A percentile compares a stretch with the other conserved stretches of the same genome.
Evolutionary conservation across 106 monocot genomes (phyloP).

Genomic region (Dactylorhiza incarnata): DNA sequence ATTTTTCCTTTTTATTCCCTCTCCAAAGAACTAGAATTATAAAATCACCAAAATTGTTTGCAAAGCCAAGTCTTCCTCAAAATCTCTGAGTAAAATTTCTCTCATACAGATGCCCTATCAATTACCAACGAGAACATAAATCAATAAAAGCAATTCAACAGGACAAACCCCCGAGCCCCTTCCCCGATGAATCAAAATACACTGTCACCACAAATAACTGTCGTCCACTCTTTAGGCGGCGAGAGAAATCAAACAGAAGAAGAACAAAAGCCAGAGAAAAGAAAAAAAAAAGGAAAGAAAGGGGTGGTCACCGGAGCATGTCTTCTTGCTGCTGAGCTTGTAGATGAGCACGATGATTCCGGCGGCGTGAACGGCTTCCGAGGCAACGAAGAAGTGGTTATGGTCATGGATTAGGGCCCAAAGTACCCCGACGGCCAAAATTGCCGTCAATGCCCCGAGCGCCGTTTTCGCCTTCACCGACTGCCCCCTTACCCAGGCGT

Average conservation of each 20-base stretch:
- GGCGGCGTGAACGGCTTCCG: conserved; percentile 17
- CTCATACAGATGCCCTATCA: neutral
- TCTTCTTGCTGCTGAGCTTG: conserved; percentile 13
- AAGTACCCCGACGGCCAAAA: neutral
- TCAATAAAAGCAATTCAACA: neutral
- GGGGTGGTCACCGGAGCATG: conserved; percentile 11
- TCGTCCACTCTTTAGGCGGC: neutral
- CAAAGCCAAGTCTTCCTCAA: neutral
- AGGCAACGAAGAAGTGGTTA: conserved; percentile 12
- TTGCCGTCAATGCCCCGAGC: conserved; percentile 4
- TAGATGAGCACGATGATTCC: conserved; percentile 21
- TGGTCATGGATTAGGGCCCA: neutral
- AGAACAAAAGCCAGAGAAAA: neutral
- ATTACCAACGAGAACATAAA: neutral
- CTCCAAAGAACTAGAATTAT: no score
- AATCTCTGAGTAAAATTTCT: neutral
- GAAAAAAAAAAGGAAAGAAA: neutral
- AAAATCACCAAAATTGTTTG: no score
- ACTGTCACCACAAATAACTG: neutral
- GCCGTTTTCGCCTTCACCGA: conserved; percentile 14
- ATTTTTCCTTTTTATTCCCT: no score
- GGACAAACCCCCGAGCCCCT: neutral
- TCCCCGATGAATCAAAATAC: neutral
- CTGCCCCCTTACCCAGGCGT: conserved; percentile 12
- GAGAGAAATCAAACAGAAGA: neutral